Conservation (phyloP, 768 basidiomycete species). For the Tylopilus rubrobrunneus region DNA sequence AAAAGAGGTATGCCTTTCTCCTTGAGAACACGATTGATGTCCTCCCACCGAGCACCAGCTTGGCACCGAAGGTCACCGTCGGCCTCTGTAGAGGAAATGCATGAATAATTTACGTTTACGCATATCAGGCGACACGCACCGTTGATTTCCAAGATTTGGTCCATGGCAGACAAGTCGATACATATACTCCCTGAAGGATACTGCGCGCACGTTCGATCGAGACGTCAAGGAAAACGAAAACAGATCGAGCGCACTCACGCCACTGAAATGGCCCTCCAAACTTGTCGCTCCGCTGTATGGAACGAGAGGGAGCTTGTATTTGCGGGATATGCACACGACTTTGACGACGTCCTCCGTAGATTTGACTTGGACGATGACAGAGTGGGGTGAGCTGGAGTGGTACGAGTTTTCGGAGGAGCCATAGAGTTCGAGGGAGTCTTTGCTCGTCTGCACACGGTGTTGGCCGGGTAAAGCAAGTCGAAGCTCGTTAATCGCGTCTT, state of each 20-base stretch:
- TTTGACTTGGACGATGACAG: conserved; percentile 52
- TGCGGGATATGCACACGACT: conserved; percentile 71
- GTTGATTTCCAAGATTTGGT: conserved; percentile 56
- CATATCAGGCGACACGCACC: conserved; percentile 33
- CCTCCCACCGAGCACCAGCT: conserved; percentile 74
- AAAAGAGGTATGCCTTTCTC: conserved; percentile 73
- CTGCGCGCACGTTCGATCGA: conserved; percentile 23
- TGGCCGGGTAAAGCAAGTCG: conserved; percentile 41
- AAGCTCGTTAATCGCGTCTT: conserved; percentile 53
- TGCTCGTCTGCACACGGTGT: conserved; percentile 49
- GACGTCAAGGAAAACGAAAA: background rate
- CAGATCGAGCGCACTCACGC: conserved; percentile 39
- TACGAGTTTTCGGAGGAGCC: conserved; percentile 72
- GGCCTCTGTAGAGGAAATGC: conserved; percentile 39
- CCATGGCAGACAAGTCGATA: conserved; percentile 64
- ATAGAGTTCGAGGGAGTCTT: conserved; percentile 46
- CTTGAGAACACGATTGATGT: conserved; percentile 66
- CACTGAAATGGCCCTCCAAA: conserved; percentile 82
- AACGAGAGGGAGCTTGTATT: conserved; percentile 71
- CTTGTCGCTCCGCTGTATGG: conserved; percentile 85
- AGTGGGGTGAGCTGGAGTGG: conserved; percentile 55
- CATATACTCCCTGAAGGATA: conserved; percentile 56
- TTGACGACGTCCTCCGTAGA: conserved; percentile 81
- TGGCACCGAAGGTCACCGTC: conserved; percentile 78
- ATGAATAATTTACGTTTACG: background rate